Evolutionary conservation across 139 green algal genomes (phyloP).

Genomic region (Zygnema cylindricum): DNA sequence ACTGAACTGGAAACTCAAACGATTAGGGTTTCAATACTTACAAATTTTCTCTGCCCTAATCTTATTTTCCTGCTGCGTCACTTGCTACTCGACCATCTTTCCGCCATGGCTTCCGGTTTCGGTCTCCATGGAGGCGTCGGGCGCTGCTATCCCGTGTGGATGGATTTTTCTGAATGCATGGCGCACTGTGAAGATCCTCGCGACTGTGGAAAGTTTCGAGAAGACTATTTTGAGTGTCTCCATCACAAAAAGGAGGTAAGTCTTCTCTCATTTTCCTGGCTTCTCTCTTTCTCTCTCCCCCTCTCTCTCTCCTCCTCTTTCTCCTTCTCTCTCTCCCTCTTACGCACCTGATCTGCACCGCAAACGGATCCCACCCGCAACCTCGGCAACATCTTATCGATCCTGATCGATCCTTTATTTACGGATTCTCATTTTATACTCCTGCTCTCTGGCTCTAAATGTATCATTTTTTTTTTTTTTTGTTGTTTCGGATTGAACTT

Average conservation of each 20-base stretch:
- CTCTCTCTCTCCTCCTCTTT: background rate
- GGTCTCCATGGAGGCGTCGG: constrained; percentile 61
- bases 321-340: background rate
- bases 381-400: background rate
- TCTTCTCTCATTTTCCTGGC: background rate
- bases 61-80: no score
- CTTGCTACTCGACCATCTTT: background rate
- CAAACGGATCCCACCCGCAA: background rate
- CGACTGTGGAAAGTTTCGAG: constrained; percentile 57
- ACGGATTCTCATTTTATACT: background rate
- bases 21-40: no score
- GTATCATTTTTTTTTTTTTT: background rate
- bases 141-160: no score
- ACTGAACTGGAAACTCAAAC: no score
- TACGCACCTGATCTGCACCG: background rate
- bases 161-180: constrained; percentile 68
- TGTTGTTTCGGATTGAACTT: background rate
- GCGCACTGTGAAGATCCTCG: constrained; percentile 53
- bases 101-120: constrained; percentile 66
- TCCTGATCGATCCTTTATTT: background rate
- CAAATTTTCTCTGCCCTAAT: no score
- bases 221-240: constrained; percentile 73
- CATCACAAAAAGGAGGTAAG: constrained; percentile 71
- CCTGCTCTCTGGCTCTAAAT: background rate
- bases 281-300: background rate